Percentiles rank a stretch among this genome's conserved stretches.
Evolutionary conservation across 768 basidiomycete species (phyloP).

Genomic region (Chiua virens): DNA sequence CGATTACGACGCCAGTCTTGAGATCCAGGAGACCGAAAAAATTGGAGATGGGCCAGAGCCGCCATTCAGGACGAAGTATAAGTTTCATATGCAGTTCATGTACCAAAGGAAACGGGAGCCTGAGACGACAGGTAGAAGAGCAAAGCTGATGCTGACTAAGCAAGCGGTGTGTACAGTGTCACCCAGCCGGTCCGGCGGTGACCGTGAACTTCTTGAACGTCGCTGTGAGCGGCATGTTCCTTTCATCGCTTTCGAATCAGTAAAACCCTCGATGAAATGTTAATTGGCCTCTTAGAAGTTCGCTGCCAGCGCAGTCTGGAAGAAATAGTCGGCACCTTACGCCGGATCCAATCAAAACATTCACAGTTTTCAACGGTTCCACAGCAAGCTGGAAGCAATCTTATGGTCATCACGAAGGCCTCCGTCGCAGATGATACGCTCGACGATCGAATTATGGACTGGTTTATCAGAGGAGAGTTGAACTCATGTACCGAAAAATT

Average conservation of each 20-base stretch:
- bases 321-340: background rate
- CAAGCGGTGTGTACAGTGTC: background rate
- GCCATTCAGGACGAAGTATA: slow-evolving; percentile 79
- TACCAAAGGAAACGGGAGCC: slow-evolving; percentile 18
- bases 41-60: slow-evolving; percentile 77
- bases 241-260: too few relatives aligned
- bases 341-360: background rate
- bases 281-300: too few relatives aligned
- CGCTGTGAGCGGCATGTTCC: too few relatives aligned
- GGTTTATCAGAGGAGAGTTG: background rate
- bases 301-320: background rate
- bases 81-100: slow-evolving; percentile 63
- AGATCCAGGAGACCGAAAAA: slow-evolving; percentile 89
- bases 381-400: background rate
- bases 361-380: background rate
- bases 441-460: background rate
- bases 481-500: background rate
- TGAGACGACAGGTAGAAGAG: background rate
- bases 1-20: slow-evolving; percentile 89
- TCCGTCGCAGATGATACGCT: background rate
- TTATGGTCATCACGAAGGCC: background rate
- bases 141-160: slow-evolving; percentile 19
- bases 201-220: too few relatives aligned
- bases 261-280: too few relatives aligned
- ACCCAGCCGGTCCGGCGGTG: too few relatives aligned